A percentile compares a stretch with the other conserved stretches of the same genome.
These are phyloP conservation scores for Fraxinus latifolia DNA, from an alignment of 305 asterid species.

Conservation along the genomic window DNA sequence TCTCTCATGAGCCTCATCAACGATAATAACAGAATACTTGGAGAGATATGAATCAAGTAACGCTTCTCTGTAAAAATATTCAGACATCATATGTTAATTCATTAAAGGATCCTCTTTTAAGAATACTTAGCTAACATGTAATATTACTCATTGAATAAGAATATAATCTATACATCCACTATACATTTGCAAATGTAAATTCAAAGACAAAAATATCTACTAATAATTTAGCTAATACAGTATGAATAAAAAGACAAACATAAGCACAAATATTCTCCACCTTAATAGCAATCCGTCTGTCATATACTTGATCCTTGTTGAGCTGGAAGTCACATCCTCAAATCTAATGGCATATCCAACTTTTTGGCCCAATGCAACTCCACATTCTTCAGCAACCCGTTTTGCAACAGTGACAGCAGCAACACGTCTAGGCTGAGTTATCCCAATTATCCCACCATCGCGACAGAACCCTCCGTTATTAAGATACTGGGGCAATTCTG, in stretches of 20 bases:
- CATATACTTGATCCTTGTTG: conserved; percentile 86
- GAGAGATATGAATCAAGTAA: conserved; percentile 79
- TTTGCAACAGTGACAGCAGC: conserved; percentile 94
- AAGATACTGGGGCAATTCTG: conserved; percentile 92
- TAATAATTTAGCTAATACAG: neutral
- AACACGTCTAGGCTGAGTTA: conserved; percentile 96
- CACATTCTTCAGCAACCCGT: conserved; percentile 93
- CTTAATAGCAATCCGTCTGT: conserved; percentile 91
- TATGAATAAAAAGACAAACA: conserved; percentile 3
- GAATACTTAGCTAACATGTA: conserved; percentile 13
- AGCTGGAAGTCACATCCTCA: conserved; percentile 76
- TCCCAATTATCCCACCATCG: conserved; percentile 75
- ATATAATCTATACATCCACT: neutral
- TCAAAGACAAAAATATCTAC: neutral
- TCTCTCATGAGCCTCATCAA: conserved; percentile 98
- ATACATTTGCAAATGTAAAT: neutral
- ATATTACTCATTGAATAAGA: neutral
- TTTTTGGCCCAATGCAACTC: conserved; percentile 65
- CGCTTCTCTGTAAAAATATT: conserved; percentile 68
- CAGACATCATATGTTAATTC: conserved; percentile 17
- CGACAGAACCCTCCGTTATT: conserved; percentile 71
- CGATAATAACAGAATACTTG: conserved; percentile 81
- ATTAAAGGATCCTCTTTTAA: neutral
- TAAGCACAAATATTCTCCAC: conserved; percentile 30
- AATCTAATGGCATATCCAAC: conserved; percentile 91